Evolutionary conservation across 495 filamentous ascomycete species (phyloP), one percentile per base, ranked within the genome.

Genomic region (Neurospora africana): DNA sequence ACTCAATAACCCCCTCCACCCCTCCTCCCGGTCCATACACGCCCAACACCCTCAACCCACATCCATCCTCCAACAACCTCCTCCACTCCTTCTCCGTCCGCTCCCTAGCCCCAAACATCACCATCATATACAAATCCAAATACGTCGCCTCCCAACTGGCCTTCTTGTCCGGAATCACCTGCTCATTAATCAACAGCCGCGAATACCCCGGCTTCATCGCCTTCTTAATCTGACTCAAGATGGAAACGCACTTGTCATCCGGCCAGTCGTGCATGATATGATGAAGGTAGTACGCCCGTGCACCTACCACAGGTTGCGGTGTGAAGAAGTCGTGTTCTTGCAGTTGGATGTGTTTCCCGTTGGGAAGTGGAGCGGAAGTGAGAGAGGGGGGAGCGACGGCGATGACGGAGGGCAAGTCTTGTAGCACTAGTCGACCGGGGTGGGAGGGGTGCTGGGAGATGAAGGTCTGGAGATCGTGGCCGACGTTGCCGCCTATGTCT

Each of bases 401-500:
- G 37, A 88, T 81, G 1, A 85, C 83, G 1, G 69, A 65, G 3
- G 80, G 69, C 0, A 81, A 76, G 72, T 89, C 87, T 74, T 88
- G 84, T 1, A 88, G 75, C 11, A 89, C 76, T 5, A 89, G 70
- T 4, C 76, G 77, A 3, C 86, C 87, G 0, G 79, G 79, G 0
- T 78, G 23, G 15, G 80, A 75, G 0, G 86, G 87, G 69, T 79
- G 74, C 27, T 82, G 76, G 2, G 41, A n/a, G 6, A 70, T 72
- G 73, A 90, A 86, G n/a, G 80, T 78, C 1, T 77, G 69, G 0
- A 89, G 74, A 72, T 90, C 85, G 36, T 88, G 84, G 2, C 87
- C 87, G 3, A 81, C 67, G 13, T 80, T 81, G 3, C 86, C 88
- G 36, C 82, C 87, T 1, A 89, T 78, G 76, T 91, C 89, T 15